phyloP scores from a whole-genome alignment of 2,329 filamentous ascomycete species.

The Coniochaeta sp. region DNA sequence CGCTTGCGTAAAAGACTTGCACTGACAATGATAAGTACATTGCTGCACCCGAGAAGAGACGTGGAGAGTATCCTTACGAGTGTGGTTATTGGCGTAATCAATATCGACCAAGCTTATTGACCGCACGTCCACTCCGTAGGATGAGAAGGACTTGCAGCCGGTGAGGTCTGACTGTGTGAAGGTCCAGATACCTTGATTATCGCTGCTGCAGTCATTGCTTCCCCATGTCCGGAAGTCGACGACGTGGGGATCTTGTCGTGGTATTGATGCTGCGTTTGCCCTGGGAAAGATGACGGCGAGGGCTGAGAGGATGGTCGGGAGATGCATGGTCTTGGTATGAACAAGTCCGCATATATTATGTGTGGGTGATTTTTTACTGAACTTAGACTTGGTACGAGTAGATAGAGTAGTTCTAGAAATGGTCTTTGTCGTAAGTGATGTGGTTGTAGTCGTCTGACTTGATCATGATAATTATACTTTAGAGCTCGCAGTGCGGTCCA shows the following conservation, averaged over 20 bases:
- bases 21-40: neutral
- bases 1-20: neutral
- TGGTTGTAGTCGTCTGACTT: neutral
- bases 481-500: neutral
- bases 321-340: neutral
- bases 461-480: neutral
- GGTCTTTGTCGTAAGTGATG: too few species aligned
- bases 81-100: neutral
- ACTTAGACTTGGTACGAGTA: too few species aligned
- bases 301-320: neutral
- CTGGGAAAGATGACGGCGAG: neutral
- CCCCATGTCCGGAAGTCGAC: constrained; percentile 1
- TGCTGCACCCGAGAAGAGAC: neutral
- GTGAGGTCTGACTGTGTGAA: neutral
- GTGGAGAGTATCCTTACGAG: neutral
- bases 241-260: neutral
- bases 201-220: neutral
- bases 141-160: neutral
- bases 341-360: too few species aligned
- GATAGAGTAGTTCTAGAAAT: too few species aligned
- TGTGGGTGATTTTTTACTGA: too few species aligned
- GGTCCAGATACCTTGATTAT: constrained; percentile 2
- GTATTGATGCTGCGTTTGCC: neutral
- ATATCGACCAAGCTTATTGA: neutral
- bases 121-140: neutral